phyloP scores from a whole-genome alignment of 352 stramenopile genomes.

The Phytopythium vexans region DNA sequence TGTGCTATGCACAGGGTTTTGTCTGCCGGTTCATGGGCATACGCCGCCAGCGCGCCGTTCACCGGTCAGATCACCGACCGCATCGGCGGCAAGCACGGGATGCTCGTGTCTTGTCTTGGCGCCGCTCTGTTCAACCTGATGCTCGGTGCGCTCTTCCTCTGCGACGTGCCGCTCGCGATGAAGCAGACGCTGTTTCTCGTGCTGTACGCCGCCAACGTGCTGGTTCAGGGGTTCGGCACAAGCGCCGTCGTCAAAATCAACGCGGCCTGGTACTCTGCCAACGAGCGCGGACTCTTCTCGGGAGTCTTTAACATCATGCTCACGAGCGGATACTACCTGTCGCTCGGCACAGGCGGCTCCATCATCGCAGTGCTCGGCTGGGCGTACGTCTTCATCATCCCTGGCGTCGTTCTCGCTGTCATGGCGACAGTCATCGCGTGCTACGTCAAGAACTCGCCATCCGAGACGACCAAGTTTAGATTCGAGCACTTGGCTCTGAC shows the following conservation, averaged over 20 bases:
- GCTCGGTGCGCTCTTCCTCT: constrained; percentile 52
- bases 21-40: constrained; percentile 67
- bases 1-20: constrained; percentile 35
- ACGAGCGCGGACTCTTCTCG: constrained; percentile 62
- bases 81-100: constrained; percentile 64
- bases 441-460: constrained; percentile 55
- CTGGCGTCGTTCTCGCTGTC: constrained; percentile 38
- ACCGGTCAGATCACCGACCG: constrained; percentile 70
- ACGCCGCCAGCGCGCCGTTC: constrained; percentile 64
- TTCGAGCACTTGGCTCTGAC: constrained; percentile 8
- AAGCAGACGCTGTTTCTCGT: constrained; percentile 49
- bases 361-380: constrained; percentile 65
- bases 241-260: constrained; percentile 87
- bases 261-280: constrained; percentile 62
- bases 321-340: constrained; percentile 72
- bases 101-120: constrained; percentile 65
- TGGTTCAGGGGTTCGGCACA: constrained; percentile 75
- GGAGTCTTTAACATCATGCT: constrained; percentile 81
- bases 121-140: constrained; percentile 60
- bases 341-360: constrained; percentile 51
- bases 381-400: constrained; percentile 73
- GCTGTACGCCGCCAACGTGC: constrained; percentile 63
- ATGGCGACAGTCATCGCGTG: constrained; percentile 53
- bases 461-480: constrained; percentile 35
- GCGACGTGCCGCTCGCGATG: constrained; percentile 20